Conservation (phyloP, 192 early-diverging fungal genomes). For the Rhizophagus sp. region DNA sequence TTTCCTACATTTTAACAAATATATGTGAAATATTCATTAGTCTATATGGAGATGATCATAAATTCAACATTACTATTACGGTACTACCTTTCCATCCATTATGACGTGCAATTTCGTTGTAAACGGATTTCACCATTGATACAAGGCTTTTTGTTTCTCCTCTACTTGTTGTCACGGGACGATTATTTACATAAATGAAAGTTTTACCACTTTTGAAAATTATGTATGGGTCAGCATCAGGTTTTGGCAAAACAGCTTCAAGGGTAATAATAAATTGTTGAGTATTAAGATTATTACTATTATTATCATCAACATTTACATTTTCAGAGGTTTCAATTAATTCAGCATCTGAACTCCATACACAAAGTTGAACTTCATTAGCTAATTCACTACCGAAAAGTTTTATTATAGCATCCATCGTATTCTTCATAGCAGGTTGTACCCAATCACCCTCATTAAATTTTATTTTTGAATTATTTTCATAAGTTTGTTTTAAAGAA, state of each 20-base stretch:
- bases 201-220: constrained; percentile 35
- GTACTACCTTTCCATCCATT: neutral
- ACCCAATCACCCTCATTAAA: constrained; percentile 11
- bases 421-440: neutral
- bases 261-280: neutral
- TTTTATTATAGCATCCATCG: neutral
- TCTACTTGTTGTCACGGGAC: constrained; percentile 35
- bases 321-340: neutral
- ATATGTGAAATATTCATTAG: neutral
- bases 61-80: neutral
- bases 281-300: neutral
- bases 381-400: constrained; percentile 2
- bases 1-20: neutral
- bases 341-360: neutral
- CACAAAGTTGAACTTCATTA: neutral
- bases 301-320: neutral
- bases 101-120: constrained; percentile 8
- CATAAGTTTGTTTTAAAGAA: constrained; percentile 15
- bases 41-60: neutral
- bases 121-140: constrained; percentile 27
- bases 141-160: constrained; percentile 39
- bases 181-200: constrained; percentile 42
- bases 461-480: constrained; percentile 17
- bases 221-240: constrained; percentile 30
- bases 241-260: constrained; percentile 32